Conservation (phyloP, 148 eudicot species). For the Diospyros kaki region DNA sequence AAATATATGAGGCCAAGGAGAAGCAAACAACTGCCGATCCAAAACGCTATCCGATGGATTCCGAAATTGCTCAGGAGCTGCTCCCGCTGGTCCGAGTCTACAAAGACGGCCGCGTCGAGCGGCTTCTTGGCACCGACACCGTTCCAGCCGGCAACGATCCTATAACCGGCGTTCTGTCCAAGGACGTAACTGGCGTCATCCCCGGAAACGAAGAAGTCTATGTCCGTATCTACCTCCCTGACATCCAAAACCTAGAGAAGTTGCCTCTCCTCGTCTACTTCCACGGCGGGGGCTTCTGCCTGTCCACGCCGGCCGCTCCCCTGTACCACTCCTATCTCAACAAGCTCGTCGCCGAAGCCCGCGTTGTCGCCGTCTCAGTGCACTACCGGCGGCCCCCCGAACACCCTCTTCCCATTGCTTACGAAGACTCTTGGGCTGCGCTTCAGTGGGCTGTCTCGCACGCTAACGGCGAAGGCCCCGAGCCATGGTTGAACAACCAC, state of each 20-base stretch:
- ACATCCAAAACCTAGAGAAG: slow-evolving; percentile 11
- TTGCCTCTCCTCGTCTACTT: slow-evolving; percentile 30
- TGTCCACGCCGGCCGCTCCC: slow-evolving; percentile 14
- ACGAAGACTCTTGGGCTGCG: slow-evolving; percentile 35
- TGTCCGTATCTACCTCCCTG: slow-evolving; percentile 33
- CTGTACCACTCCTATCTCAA: slow-evolving; percentile 27
- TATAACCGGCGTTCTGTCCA: slow-evolving; percentile 29
- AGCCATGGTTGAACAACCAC: slow-evolving; percentile 27
- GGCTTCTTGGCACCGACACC: slow-evolving; percentile 8
- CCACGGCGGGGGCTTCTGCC: slow-evolving; percentile 39
- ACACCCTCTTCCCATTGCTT: slow-evolving; percentile 27
- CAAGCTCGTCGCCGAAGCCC: slow-evolving; percentile 19
- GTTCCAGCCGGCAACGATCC: slow-evolving; percentile 22
- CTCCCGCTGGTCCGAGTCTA: slow-evolving; percentile 18
- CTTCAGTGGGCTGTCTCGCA: slow-evolving; percentile 34
- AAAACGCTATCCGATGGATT: background rate
- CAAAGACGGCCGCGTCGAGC: slow-evolving; percentile 36
- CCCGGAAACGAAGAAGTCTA: slow-evolving; percentile 20
- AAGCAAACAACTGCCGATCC: no score
- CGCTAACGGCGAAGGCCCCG: slow-evolving; percentile 20
- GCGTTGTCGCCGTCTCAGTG: slow-evolving; percentile 24
- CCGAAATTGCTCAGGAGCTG: slow-evolving; percentile 23
- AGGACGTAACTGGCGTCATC: slow-evolving; percentile 22
- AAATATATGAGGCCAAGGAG: no score
- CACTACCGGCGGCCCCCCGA: slow-evolving; percentile 40